Percentiles rank a stretch among this genome's conserved stretches.
Evolutionary conservation across 495 filamentous ascomycete species (phyloP).

Genomic region (Xylaria scruposa): DNA sequence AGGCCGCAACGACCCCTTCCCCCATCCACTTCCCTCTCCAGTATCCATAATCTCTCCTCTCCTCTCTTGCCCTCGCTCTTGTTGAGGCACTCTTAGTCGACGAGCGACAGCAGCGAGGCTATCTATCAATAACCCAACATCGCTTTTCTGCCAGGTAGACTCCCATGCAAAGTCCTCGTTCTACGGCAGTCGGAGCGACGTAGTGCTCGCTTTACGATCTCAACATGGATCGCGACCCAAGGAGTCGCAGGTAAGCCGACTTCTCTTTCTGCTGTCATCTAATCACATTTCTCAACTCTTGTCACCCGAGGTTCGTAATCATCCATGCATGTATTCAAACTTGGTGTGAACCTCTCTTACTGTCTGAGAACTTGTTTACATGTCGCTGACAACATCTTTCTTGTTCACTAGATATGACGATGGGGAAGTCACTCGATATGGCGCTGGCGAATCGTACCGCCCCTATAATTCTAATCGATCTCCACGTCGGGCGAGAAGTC

Average conservation of each 20-base stretch:
- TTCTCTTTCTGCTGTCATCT: background rate
- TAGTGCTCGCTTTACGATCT: constrained; percentile 10
- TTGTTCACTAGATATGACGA: constrained; percentile 53
- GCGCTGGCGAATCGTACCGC: constrained; percentile 63
- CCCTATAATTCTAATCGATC: constrained; percentile 57
- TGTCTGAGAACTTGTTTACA: background rate
- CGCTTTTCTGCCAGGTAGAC: background rate
- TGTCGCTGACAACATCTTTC: background rate
- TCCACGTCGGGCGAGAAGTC: constrained; percentile 52
- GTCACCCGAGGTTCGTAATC: background rate
- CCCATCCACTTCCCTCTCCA: background rate
- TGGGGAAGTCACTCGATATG: constrained; percentile 61
- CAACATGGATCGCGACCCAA: constrained; percentile 39
- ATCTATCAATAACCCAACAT: constrained; percentile 9
- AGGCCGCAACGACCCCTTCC: constrained; percentile 1
- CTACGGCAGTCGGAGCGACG: background rate
- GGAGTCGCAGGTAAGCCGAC: constrained; percentile 47
- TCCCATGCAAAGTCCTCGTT: background rate
- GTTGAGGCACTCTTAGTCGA: background rate
- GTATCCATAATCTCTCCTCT: background rate
- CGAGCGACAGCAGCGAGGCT: background rate
- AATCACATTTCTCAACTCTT: background rate
- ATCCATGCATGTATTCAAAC: background rate
- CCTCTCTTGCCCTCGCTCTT: background rate
- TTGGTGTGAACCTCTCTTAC: background rate